Percentiles rank a stretch among this genome's conserved stretches.
phyloP scores from a whole-genome alignment of 441 rosid genomes.

The Syzygium syzygioides region DNA sequence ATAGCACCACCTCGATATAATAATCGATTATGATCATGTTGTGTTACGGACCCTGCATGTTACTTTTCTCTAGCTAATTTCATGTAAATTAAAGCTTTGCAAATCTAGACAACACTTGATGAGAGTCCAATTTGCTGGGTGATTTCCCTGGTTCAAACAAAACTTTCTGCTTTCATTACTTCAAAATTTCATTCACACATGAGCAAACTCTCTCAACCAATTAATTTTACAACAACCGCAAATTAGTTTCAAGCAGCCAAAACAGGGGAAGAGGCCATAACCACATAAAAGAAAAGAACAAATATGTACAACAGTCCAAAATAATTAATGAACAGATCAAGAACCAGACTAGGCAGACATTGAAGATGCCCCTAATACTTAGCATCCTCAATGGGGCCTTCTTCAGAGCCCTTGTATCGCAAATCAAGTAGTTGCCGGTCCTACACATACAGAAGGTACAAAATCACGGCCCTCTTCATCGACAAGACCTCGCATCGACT shows the following conservation, averaged over 20 bases:
- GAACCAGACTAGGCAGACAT: constrained; percentile 11
- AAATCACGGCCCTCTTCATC: neutral
- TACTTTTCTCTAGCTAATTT: neutral
- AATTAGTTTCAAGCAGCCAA: neutral
- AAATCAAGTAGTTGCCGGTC: constrained; percentile 6
- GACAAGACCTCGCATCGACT: neutral
- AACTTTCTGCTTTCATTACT: neutral
- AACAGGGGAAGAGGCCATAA: constrained; percentile 6
- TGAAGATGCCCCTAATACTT: constrained; percentile 22
- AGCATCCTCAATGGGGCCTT: constrained; percentile 13
- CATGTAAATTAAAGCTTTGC: neutral
- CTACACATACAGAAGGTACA: neutral
- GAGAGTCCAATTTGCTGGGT: neutral
- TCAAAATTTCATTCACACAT: neutral
- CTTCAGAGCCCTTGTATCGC: constrained; percentile 3
- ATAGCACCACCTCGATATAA: neutral
- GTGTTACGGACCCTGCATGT: neutral
- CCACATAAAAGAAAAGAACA: neutral
- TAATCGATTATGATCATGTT: neutral
- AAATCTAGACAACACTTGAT: neutral
- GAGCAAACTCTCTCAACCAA: neutral
- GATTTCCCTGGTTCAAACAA: neutral
- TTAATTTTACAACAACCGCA: constrained; percentile 3
- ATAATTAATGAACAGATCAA: neutral
- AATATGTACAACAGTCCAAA: constrained; percentile 25